phyloP scores from a whole-genome alignment of 2,329 filamentous ascomycete species.

The Pseudodiploospora longispora region DNA sequence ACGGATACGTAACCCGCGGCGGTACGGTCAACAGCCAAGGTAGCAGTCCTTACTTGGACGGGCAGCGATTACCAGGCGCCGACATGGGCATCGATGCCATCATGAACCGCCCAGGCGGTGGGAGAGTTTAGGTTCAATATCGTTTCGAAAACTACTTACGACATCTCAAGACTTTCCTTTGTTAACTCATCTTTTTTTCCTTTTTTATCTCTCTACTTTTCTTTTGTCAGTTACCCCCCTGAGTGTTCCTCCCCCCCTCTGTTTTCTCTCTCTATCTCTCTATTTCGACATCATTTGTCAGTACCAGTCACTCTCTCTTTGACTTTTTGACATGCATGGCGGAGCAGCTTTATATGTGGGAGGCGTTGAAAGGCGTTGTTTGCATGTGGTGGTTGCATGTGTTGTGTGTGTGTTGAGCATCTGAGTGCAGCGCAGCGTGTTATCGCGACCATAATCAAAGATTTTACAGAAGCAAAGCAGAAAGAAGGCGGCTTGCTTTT shows the following conservation, averaged over 20 bases:
- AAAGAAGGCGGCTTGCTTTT: too few species aligned
- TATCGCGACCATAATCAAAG: too few species aligned
- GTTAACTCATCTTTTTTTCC: conserved; percentile 1
- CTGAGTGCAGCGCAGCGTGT: too few species aligned
- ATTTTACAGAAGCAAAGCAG: too few species aligned
- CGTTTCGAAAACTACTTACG: neutral
- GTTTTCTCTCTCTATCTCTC: neutral
- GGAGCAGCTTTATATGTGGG: neutral
- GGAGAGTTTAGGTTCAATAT: conserved; percentile 12
- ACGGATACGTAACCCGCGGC: conserved; percentile 22
- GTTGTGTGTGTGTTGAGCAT: too few species aligned
- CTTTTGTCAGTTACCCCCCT: neutral
- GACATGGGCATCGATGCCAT: conserved; percentile 56
- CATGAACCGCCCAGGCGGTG: conserved; percentile 41
- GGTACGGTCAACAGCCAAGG: conserved; percentile 24
- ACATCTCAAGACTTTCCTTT: too few species aligned
- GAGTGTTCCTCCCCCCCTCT: neutral
- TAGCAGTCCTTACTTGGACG: conserved; percentile 39
- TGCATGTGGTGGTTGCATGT: too few species aligned
- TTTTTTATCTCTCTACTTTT: neutral
- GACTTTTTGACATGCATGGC: neutral
- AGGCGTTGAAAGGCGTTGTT: neutral
- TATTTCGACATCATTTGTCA: neutral
- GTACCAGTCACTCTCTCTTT: neutral
- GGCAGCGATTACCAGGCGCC: conserved; percentile 43